Percentiles rank a stretch among this genome's conserved stretches.
Conservation (phyloP, 1,139 yeast species). For the Kodamaea alishanica region DNA sequence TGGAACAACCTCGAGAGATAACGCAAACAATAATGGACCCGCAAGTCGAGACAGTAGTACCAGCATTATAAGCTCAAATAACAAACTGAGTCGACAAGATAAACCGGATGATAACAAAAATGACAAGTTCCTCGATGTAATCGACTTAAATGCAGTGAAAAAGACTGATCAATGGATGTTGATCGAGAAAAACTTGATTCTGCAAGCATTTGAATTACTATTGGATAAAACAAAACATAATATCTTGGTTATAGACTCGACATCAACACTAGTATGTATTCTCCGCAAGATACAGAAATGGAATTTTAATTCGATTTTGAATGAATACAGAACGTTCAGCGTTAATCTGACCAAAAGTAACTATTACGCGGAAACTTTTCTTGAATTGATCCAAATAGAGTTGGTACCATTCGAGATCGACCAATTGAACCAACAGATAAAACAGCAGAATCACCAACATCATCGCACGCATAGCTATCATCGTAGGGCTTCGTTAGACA, state of each 20-base stretch:
- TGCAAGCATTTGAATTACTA: conserved; percentile 55
- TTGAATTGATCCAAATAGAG: conserved; percentile 65
- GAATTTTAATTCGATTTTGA: conserved; percentile 79
- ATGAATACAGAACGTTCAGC: conserved; percentile 77
- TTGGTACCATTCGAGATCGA: conserved; percentile 44
- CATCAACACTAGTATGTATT: conserved; percentile 76
- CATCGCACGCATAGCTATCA: not conserved
- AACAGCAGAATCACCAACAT: conserved; percentile 8
- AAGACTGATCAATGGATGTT: conserved; percentile 69
- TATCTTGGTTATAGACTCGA: conserved; percentile 70
- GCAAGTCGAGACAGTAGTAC: conserved; percentile 13
- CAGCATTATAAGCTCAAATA: conserved; percentile 6
- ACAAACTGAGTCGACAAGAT: not conserved
- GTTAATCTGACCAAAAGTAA: conserved; percentile 60
- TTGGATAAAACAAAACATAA: conserved; percentile 67
- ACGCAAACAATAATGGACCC: conserved; percentile 18
- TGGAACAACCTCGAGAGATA: conserved; percentile 9
- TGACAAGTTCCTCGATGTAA: conserved; percentile 15
- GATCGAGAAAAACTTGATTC: conserved; percentile 54
- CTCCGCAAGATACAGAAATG: conserved; percentile 81
- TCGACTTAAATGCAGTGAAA: conserved; percentile 13
- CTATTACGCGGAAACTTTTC: conserved; percentile 76
- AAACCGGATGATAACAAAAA: conserved; percentile 6
- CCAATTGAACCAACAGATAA: conserved; percentile 22
- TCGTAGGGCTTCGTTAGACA: not conserved